Conservation (phyloP, 2,329 filamentous ascomycete species). For the Fusarium sp. region DNA sequence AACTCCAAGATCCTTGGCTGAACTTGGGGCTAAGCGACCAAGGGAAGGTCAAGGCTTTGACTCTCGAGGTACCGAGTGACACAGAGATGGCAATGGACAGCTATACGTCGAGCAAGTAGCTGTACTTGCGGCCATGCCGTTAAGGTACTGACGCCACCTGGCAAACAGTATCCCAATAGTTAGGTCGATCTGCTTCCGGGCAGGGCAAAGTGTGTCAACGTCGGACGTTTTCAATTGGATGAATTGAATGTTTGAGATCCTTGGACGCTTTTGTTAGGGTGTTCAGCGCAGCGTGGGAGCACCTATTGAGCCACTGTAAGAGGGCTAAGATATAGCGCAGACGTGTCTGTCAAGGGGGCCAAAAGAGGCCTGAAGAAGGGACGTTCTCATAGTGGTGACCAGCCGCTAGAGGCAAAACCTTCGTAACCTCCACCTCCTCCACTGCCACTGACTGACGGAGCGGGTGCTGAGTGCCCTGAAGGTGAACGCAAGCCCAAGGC, state of each 20-base stretch:
- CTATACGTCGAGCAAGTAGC: conserved; percentile 5
- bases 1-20: conserved; percentile 31
- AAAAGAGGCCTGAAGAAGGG: conserved; percentile 16
- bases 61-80: conserved; percentile 29
- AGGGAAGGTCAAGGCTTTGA: conserved; percentile 22
- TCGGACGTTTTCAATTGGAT: conserved; percentile 36
- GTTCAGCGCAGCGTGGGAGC: background rate
- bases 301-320: conserved; percentile 33
- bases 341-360: conserved; percentile 26
- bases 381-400: conserved; percentile 25
- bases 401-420: conserved; percentile 51
- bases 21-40: conserved; percentile 35
- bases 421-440: conserved; percentile 48
- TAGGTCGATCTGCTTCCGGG: conserved; percentile 41
- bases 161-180: conserved; percentile 28
- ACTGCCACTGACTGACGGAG: conserved; percentile 11
- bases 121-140: conserved; percentile 37
- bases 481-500: conserved; percentile 34
- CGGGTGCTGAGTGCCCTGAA: conserved; percentile 19
- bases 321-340: conserved; percentile 28
- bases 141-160: conserved; percentile 31
- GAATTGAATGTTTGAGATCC: conserved; percentile 15
- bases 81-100: conserved; percentile 28
- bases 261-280: background rate
- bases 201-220: conserved; percentile 36